Base-by-base conservation (phyloP, 192 early-diverging fungal species). In the Phlyctochytrium bullatum region DNA sequence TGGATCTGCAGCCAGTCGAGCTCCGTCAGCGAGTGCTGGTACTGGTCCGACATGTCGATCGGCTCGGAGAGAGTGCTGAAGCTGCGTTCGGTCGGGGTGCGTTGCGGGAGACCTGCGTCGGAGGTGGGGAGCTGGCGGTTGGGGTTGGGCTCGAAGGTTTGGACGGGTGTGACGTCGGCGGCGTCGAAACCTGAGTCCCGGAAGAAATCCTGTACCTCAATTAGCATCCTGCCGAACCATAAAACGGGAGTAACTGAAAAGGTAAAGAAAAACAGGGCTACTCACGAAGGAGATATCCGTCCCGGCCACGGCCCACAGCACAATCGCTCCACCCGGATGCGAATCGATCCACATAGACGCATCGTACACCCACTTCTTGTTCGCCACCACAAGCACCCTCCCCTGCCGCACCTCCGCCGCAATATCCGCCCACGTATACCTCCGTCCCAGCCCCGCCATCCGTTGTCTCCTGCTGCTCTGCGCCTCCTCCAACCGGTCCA, bases 311-410 rank as follows among this genome's bases (percentile, higher is more conserved):
- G 72, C 10, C 20, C n/a, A 24, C 4, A 73, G 61, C 75, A 75
- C 72, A 29, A 72, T 36, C 25, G 28, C 12, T 10, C 69, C 69
- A 4, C 69, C 69, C 1, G 72, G 72, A 30, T 73, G 72, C 17
- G 72, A 76, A n/a, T 28, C 20, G 36, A 73, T 75, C 72, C 72
- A 73, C 64, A 24, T 32, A 14, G 57, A 25, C 17, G 61, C 54
- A 68, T 73, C 72, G 65, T 73, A 73, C 2, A 73, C 72, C 2
- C 75, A 73, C 35, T 68, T 67, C 0, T 73, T 73, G 36, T 73
- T 73, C 16, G 72, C 72, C 14, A 73, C 72, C 32, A 73, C 72
- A 3, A 34, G 36, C 29, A 70, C 25, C 36, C 0, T 68, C n/a
- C 67, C 72, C 24, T 64, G 30, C 24, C 40, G 62, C 23, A 73